Conservation (phyloP, 1,284 basidiomycete species). For the Baeospora myosura region DNA sequence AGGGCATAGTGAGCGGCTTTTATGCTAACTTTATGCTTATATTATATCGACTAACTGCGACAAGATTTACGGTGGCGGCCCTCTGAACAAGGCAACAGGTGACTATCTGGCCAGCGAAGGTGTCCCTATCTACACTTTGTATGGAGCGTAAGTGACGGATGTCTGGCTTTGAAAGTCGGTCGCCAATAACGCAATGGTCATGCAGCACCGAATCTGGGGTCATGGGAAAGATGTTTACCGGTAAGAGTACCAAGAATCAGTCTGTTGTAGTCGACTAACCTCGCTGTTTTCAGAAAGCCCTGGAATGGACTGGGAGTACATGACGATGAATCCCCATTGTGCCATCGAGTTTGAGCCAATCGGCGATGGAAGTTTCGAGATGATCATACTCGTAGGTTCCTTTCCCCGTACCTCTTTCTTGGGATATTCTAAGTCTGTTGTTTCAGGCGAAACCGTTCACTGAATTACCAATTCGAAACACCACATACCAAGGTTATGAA, state of each 20-base stretch:
- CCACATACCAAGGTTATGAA: conserved; percentile 16
- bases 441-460: conserved; percentile 10
- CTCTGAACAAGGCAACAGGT: conserved; percentile 21
- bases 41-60: neutral
- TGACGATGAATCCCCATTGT: conserved; percentile 14
- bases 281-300: conserved; percentile 7
- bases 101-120: conserved; percentile 18
- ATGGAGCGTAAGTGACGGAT: conserved; percentile 17
- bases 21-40: neutral
- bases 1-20: neutral
- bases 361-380: conserved; percentile 16
- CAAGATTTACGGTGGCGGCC: conserved; percentile 24
- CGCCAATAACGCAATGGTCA: neutral
- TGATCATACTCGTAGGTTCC: conserved; percentile 14
- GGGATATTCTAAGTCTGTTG: neutral
- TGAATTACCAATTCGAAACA: conserved; percentile 13
- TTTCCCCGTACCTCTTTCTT: neutral
- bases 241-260: too few relatives aligned
- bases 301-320: conserved; percentile 21
- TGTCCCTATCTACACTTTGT: conserved; percentile 17
- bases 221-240: conserved; percentile 12
- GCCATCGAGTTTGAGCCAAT: conserved; percentile 11
- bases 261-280: neutral
- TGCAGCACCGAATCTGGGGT: conserved; percentile 16
- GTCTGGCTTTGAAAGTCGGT: neutral